Percentiles rank a stretch among this genome's conserved stretches.
phyloP scores from a whole-genome alignment of 805 yeast genomes.

The Isabelozyma heimii region DNA sequence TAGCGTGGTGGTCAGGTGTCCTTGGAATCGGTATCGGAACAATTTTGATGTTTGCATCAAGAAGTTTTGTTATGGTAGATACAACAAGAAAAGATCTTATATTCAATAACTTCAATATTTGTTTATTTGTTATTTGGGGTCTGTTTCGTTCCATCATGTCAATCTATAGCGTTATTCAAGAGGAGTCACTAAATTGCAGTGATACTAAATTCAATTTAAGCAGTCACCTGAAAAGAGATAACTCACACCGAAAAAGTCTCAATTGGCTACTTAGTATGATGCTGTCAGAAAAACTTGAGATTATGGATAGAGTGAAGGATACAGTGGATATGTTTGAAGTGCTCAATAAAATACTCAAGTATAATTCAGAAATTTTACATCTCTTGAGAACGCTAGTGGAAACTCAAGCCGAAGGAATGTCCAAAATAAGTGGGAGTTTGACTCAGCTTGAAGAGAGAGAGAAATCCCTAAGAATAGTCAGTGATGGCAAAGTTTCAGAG shows the following conservation, averaged over 20 bases:
- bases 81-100: constrained; percentile 21
- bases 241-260: neutral
- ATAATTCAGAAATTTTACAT: neutral
- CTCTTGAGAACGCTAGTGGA: neutral
- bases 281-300: neutral
- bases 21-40: constrained; percentile 24
- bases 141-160: constrained; percentile 19
- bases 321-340: neutral
- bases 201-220: too few relatives aligned
- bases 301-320: neutral
- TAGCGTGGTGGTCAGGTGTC: constrained; percentile 23
- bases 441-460: neutral
- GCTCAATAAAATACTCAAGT: neutral
- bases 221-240: neutral
- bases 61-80: constrained; percentile 22
- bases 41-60: constrained; percentile 24
- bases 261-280: neutral
- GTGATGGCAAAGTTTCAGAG: too few relatives aligned
- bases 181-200: neutral
- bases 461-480: neutral
- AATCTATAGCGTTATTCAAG: neutral
- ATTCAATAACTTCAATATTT: constrained; percentile 35
- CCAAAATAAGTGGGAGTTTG: neutral
- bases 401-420: neutral
- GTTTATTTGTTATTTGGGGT: constrained; percentile 33